Conservation (phyloP, 345 rosid genomes). For the Corymbia maculata region DNA sequence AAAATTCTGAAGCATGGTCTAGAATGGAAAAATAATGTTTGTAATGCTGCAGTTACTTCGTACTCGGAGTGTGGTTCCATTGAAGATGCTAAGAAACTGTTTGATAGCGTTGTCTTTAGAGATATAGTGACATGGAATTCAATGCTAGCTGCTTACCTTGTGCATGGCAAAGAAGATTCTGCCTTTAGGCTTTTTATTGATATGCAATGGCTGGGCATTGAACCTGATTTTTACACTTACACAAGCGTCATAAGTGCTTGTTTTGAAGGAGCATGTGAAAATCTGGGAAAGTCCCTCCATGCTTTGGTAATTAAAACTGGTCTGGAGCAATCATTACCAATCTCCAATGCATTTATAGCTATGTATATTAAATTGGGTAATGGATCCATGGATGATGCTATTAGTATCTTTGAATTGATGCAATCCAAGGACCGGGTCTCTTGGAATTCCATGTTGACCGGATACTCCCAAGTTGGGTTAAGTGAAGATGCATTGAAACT, state of each 20-base stretch:
- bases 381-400: conserved; percentile 39
- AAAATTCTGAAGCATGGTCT: conserved; percentile 49
- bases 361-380: conserved; percentile 48
- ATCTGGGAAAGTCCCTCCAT: conserved; percentile 46
- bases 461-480: conserved; percentile 47
- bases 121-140: conserved; percentile 77
- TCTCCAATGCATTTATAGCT: conserved; percentile 49
- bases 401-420: conserved; percentile 40
- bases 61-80: conserved; percentile 59
- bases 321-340: conserved; percentile 38
- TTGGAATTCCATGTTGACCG: conserved; percentile 67
- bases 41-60: conserved; percentile 51
- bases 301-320: conserved; percentile 59
- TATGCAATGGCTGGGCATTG: conserved; percentile 34
- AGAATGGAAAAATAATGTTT: conserved; percentile 29
- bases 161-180: conserved; percentile 33
- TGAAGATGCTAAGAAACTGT: conserved; percentile 40
- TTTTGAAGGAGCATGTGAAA: conserved; percentile 19
- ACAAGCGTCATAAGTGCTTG: conserved; percentile 57
- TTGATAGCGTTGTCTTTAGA: conserved; percentile 28
- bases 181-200: conserved; percentile 41
- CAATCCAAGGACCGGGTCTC: conserved; percentile 55
- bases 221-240: conserved; percentile 56
- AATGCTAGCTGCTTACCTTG: conserved; percentile 51
- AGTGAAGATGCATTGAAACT: conserved; percentile 47